These are phyloP conservation scores for Porphyrellus sp. DNA, from an alignment of 1,284 basidiomycete genomes.

Conservation along the genomic window DNA sequence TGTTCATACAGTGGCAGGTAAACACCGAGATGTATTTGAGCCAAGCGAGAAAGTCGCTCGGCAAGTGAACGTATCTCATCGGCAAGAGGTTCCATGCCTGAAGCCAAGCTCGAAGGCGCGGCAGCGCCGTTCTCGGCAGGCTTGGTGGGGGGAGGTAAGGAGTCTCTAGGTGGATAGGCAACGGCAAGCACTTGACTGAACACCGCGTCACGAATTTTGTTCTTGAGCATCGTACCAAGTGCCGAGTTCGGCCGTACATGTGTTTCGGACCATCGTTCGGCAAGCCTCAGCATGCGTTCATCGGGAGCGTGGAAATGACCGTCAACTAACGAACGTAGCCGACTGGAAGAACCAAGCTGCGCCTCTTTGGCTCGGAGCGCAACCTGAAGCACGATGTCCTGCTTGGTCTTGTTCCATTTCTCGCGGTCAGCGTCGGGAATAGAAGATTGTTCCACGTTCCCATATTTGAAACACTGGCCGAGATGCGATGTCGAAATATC, in stretches of 20 bases:
- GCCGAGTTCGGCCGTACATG: conserved; percentile 56
- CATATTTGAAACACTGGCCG: conserved; percentile 51
- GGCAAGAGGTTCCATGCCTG: conserved; percentile 66
- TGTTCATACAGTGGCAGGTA: conserved; percentile 73
- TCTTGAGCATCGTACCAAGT: conserved; percentile 57
- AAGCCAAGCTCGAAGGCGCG: conserved; percentile 33
- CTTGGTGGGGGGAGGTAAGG: conserved; percentile 29
- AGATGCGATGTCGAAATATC: conserved; percentile 65
- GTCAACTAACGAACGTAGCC: conserved; percentile 12
- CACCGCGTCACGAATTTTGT: conserved; percentile 61
- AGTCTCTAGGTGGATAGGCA: conserved; percentile 45
- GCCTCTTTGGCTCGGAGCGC: conserved; percentile 56
- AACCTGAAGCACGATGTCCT: conserved; percentile 64
- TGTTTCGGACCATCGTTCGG: conserved; percentile 60
- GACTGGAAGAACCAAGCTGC: conserved; percentile 23
- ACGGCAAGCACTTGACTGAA: conserved; percentile 55
- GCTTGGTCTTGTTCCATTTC: conserved; percentile 49
- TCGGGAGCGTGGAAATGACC: conserved; percentile 43
- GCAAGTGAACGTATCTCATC: conserved; percentile 66
- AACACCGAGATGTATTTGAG: conserved; percentile 68
- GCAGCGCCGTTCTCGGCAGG: conserved; percentile 12
- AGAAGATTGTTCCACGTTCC: conserved; percentile 20
- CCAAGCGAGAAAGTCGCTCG: conserved; percentile 66
- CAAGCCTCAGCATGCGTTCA: conserved; percentile 50
- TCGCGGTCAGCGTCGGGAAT: conserved; percentile 40